Conservation (phyloP, 2,329 filamentous ascomycete genomes). For the Akanthomyces dipterigenus region DNA sequence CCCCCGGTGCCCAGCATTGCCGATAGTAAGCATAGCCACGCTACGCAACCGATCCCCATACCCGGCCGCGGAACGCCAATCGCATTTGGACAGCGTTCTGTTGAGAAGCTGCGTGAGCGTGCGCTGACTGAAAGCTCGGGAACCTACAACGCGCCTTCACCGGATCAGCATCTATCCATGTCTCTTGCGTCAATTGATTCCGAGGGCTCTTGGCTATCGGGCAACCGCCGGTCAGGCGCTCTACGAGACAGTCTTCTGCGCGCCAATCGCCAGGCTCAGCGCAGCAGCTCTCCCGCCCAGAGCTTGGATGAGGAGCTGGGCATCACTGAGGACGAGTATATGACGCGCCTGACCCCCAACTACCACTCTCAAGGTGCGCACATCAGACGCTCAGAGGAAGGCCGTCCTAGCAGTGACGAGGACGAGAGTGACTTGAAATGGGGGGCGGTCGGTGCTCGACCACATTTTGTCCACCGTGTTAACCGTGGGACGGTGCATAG, state of each 20-base stretch:
- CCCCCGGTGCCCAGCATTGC: constrained; percentile 28
- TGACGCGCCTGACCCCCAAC: constrained; percentile 41
- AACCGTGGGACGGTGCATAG: constrained; percentile 42
- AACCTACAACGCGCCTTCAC: constrained; percentile 32
- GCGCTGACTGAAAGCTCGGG: not conserved
- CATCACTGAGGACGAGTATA: constrained; percentile 63
- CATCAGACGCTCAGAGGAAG: constrained; percentile 41
- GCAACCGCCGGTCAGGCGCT: constrained; percentile 40
- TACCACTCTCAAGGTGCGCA: constrained; percentile 21
- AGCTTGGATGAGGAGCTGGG: constrained; percentile 59
- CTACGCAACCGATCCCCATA: constrained; percentile 21
- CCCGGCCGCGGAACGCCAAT: constrained; percentile 37
- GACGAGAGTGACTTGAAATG: constrained; percentile 46
- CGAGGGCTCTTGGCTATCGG: constrained; percentile 92
- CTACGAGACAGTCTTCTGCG: constrained; percentile 35
- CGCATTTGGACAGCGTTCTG: constrained; percentile 36
- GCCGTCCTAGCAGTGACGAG: constrained; percentile 53
- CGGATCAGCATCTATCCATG: constrained; percentile 63
- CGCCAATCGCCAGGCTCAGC: constrained; percentile 22
- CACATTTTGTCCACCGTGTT: constrained; percentile 52
- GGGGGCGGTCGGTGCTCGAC: constrained; percentile 42
- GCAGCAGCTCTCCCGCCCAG: constrained; percentile 34
- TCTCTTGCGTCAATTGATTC: constrained; percentile 93
- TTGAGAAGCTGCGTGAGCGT: constrained; percentile 21
- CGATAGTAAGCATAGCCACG: constrained; percentile 19